Conservation (phyloP, 805 yeast species). For the Yarrowia bubula region DNA sequence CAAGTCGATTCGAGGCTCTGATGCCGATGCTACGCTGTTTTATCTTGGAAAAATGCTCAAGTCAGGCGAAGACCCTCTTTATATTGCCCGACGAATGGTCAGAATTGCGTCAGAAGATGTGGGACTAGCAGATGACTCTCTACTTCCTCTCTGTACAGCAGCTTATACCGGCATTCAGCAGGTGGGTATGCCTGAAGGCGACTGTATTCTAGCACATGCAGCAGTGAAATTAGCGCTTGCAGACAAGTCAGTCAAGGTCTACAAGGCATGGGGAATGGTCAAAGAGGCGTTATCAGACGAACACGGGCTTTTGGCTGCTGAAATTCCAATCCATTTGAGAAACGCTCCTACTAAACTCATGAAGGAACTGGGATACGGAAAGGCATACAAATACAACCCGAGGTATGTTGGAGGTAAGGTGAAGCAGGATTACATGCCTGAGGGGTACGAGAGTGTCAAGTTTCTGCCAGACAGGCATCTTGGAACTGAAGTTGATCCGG, state of each 20-base stretch:
- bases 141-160: constrained; percentile 83
- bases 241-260: constrained; percentile 80
- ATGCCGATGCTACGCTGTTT: constrained; percentile 85
- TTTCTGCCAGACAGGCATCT: constrained; percentile 51
- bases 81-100: constrained; percentile 85
- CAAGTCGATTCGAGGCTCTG: constrained; percentile 84
- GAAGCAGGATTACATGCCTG: constrained; percentile 67
- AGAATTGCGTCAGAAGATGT: constrained; percentile 94
- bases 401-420: constrained; percentile 69
- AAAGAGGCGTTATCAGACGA: constrained; percentile 55
- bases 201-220: constrained; percentile 84
- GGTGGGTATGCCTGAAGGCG: constrained; percentile 94
- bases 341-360: constrained; percentile 93
- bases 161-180: constrained; percentile 84
- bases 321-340: constrained; percentile 68
- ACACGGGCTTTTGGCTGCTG: constrained; percentile 59
- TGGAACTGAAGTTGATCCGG: constrained; percentile 33
- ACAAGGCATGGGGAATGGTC: constrained; percentile 73
- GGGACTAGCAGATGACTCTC: constrained; percentile 78
- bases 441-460: constrained; percentile 47
- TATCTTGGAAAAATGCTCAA: constrained; percentile 83
- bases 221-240: constrained; percentile 87
- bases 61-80: constrained; percentile 93
- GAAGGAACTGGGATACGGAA: constrained; percentile 83
- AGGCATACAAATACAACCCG: constrained; percentile 88